Percentiles rank a stretch among this genome's conserved stretches.
Evolutionary conservation across 2,329 filamentous ascomycete species (phyloP).

Genomic region (Blumeria graminis): DNA sequence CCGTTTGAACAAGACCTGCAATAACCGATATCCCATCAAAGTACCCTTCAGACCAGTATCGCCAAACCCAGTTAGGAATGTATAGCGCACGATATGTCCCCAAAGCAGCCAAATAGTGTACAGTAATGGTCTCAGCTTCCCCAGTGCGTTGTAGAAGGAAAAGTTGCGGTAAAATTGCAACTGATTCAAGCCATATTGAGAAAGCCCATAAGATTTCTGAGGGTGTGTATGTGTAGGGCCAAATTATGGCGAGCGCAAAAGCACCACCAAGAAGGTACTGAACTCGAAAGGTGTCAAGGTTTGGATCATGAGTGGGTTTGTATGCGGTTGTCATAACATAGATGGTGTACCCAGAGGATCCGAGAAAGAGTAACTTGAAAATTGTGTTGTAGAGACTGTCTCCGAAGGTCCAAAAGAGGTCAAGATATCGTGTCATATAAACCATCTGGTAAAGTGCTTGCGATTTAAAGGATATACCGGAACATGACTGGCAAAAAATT

Average conservation of each 20-base stretch:
- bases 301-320: conserved; percentile 92
- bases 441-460: conserved; percentile 87
- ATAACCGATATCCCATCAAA: conserved; percentile 72
- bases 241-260: conserved; percentile 52
- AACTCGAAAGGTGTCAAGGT: conserved; percentile 90
- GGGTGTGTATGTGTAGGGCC: conserved; percentile 63
- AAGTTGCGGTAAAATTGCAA: conserved; percentile 88
- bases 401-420: conserved; percentile 69
- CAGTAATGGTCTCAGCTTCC: conserved; percentile 97
- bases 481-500: conserved; percentile 46
- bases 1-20: conserved; percentile 76
- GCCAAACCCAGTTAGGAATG: conserved; percentile 96
- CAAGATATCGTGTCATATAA: conserved; percentile 81
- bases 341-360: conserved; percentile 73
- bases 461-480: conserved; percentile 96
- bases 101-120: conserved; percentile 87
- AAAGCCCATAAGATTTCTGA: conserved; percentile 92
- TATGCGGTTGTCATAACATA: conserved; percentile 97
- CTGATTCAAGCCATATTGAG: conserved; percentile 91
- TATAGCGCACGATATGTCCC: conserved; percentile 82
- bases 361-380: conserved; percentile 92
- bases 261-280: conserved; percentile 77
- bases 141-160: conserved; percentile 97
- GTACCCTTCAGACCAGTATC: conserved; percentile 58
- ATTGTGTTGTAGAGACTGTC: conserved; percentile 57